phyloP scores from a whole-genome alignment of 2,329 filamentous ascomycete species.

The Setomelanomma holmii region DNA sequence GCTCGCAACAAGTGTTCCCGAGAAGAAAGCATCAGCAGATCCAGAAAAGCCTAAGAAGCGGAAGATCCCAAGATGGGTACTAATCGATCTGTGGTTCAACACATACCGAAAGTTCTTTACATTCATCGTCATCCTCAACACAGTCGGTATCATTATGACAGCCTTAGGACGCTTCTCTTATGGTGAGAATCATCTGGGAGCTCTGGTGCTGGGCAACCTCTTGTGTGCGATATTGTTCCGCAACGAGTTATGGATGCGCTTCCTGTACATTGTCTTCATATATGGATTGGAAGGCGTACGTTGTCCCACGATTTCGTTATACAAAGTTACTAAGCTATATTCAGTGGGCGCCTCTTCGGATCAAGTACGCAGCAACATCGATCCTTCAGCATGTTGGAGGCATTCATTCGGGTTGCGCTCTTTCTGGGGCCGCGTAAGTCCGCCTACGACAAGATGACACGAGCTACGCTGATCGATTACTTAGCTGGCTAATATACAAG shows the following conservation, averaged over 20 bases:
- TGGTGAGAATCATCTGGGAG: slow-evolving; percentile 42
- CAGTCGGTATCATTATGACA: slow-evolving; percentile 38
- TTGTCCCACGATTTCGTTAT: no score
- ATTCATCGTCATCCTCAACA: slow-evolving; percentile 38
- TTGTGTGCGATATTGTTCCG: slow-evolving; percentile 41
- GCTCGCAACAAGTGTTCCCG: slow-evolving; percentile 19
- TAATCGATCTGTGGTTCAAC: slow-evolving; percentile 45
- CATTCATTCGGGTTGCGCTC: slow-evolving; percentile 45
- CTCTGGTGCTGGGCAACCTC: slow-evolving; percentile 43
- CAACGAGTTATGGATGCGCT: slow-evolving; percentile 43
- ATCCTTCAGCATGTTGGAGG: slow-evolving; percentile 43
- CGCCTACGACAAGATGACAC: neutral
- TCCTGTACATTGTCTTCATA: slow-evolving; percentile 41
- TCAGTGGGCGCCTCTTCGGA: slow-evolving; percentile 41
- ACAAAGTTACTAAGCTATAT: slow-evolving; percentile 7
- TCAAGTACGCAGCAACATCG: slow-evolving; percentile 42
- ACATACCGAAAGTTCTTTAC: slow-evolving; percentile 47
- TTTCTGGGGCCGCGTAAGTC: slow-evolving; percentile 43
- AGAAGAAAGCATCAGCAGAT: slow-evolving; percentile 22
- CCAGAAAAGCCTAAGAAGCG: slow-evolving; percentile 12
- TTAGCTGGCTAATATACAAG: slow-evolving; percentile 44
- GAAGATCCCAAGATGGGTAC: slow-evolving; percentile 38
- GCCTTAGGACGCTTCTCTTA: slow-evolving; percentile 38
- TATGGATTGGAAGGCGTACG: slow-evolving; percentile 37
- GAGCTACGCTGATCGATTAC: slow-evolving; percentile 16